These are phyloP conservation scores for Hibiscus mutabilis DNA, from an alignment of 345 rosid species.

Conservation along the genomic window DNA sequence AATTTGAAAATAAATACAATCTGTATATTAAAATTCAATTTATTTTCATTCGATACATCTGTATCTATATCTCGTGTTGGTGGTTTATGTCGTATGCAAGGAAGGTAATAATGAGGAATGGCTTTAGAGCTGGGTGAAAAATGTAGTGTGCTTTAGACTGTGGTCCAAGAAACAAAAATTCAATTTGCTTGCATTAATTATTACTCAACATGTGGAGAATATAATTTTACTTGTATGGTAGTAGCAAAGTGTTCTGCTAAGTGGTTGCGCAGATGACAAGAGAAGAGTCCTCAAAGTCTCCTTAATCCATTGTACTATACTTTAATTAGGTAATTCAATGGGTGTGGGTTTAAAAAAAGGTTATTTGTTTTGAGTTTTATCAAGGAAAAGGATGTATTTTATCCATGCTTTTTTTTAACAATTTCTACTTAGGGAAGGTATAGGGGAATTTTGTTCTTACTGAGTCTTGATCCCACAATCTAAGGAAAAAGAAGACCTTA, in stretches of 20 bases:
- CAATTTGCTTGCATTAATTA: not conserved
- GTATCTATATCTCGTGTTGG: not conserved
- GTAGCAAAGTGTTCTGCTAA: not conserved
- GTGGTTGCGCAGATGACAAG: not conserved
- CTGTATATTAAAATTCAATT: not conserved
- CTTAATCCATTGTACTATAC: not conserved
- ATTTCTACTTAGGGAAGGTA: too few species aligned
- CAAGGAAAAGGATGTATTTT: not conserved
- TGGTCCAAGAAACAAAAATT: not conserved
- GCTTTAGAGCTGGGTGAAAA: not conserved
- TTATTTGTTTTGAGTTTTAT: not conserved
- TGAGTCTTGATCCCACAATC: too few species aligned
- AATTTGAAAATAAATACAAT: not conserved
- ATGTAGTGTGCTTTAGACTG: not conserved
- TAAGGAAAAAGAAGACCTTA: too few species aligned
- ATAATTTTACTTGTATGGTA: not conserved
- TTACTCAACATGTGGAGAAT: constrained; percentile 2
- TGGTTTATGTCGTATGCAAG: not conserved
- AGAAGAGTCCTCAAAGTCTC: not conserved
- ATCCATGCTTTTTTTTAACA: too few species aligned
- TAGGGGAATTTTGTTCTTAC: too few species aligned
- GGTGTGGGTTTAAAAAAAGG: not conserved
- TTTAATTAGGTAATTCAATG: not conserved
- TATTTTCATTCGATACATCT: not conserved
- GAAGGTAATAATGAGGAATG: not conserved